Base-by-base conservation (phyloP, 2,329 filamentous ascomycete species). In the Hyphodiscus sp. region DNA sequence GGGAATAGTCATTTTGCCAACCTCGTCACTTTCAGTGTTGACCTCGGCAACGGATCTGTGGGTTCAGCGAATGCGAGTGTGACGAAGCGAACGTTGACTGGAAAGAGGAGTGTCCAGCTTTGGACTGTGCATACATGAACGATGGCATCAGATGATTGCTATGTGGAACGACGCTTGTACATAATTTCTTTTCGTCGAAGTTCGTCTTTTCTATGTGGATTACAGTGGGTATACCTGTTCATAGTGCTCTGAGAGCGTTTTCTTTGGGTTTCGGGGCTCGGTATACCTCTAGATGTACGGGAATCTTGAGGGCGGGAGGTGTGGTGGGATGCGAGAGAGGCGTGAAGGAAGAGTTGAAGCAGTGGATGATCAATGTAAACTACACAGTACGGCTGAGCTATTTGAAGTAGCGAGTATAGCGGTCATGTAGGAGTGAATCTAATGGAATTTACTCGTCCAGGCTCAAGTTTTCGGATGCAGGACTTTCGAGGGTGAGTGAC, bases 1-100 rank as follows among this genome's bases (percentile, higher is more conserved):
- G 66, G 65, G 0, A 57, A 56, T 41, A 59, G 60, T 1, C 61
- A 63, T 46, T 47, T 54, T 0, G 50, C 64, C 2, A 59, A 67
- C 50, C 49, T 67, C 2, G 23, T 66, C 16, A 55, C 45, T 20
- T 38, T 38, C 11, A 15, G 11, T 10, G 11, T 38, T 10, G 33
- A 38, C 16, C 33, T 38, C 33, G 33, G 33, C 2, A 38, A 38
- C 11, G 33, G 33, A 38, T 38, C 33, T 38, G 33, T 38, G 11
- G 33, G 33, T 6, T 38, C 33, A 13, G 11, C 33, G 13, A 38
- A 38, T 13, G 11, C 33, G 2, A 15, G 11, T 13, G 33, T 38
- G 11, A 38, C 33, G 33, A 38, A 38, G 33, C 33, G 33, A 13
- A 15, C 33, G 11, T 13, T 38, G 33, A 38, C 33, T 13, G 33